Evolutionary conservation across 2,329 filamentous ascomycete genomes (phyloP), one percentile per base, ranked within the genome.

Genomic region (Alternaria consortialis): DNA sequence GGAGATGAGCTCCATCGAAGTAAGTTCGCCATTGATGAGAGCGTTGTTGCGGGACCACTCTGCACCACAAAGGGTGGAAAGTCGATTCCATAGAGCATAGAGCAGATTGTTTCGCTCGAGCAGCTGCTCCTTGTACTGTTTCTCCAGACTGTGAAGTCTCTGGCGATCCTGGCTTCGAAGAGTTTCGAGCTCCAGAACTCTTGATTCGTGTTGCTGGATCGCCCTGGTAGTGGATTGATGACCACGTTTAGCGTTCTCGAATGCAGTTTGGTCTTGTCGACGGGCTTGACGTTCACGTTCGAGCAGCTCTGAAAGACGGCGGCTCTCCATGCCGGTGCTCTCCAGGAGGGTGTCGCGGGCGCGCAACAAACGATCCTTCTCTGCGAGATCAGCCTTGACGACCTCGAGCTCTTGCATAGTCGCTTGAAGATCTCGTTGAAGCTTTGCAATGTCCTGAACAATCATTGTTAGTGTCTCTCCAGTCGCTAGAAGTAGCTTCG

Each of bases 21-120:
- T 93, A 7, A 97, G 82, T 61, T 94, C 91, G 20, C 93, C 92
- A 71, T 95, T 94, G 74, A 98, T 91, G 25, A 97, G 87, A 58
- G 90, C 91, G 78, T 98, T 94, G 72, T 90, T 89, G 77, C 97
- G 91, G 5, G 91, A 88, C 94, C 95, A 99, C 74, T 98, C 95
- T 0, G 88, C 86, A 11, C 95, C 95, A 72, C 95, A 98, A 43
- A 98, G 85, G 0, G 88, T 85, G 4, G 92, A 94, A 8, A 99
- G 85, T 46, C 91, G 87, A 65, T 94, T 94, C 95, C 95, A 99
- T 5, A 98, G 83, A n/a, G 88, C 86, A 23, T 97, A 86, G 17
- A 98, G 85, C 53, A 99, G 84, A 62, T 92, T 91, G 80, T 98
- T 97, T 56, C 95, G 90, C 80, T 98, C 95, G 43, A 86, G 87